Conservation (phyloP, 305 asterid species). For the Fraxinus nigra region DNA sequence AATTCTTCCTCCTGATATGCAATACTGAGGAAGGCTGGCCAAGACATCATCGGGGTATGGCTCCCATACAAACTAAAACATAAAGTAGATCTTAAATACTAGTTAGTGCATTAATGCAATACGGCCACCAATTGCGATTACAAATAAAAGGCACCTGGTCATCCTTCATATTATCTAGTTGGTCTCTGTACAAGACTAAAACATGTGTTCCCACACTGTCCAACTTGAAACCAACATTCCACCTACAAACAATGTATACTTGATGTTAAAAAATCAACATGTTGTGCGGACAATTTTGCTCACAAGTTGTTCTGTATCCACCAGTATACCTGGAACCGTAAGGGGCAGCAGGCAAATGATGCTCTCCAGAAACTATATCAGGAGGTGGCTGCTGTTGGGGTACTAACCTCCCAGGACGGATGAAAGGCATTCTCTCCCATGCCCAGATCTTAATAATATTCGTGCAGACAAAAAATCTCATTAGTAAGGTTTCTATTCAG, state of each 20-base stretch:
- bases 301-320: constrained; percentile 3
- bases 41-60: constrained; percentile 58
- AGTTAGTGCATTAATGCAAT: neutral
- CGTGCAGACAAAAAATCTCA: constrained; percentile 18
- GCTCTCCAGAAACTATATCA: constrained; percentile 37
- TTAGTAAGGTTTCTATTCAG: neutral
- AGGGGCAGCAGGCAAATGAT: constrained; percentile 43
- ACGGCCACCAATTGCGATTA: neutral
- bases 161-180: constrained; percentile 57
- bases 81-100: constrained; percentile 18
- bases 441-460: constrained; percentile 50
- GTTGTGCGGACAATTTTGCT: neutral
- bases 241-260: constrained; percentile 35
- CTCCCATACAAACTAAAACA: constrained; percentile 71
- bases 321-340: constrained; percentile 40
- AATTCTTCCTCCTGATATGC: constrained; percentile 57
- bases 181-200: constrained; percentile 54
- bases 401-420: constrained; percentile 56
- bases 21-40: constrained; percentile 61
- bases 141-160: constrained; percentile 40
- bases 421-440: constrained; percentile 62
- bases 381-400: constrained; percentile 44
- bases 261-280: neutral
- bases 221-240: constrained; percentile 67
- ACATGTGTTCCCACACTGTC: constrained; percentile 59